Percentiles rank a stretch among this genome's conserved stretches.
These are phyloP conservation scores for Nyssa sinensis DNA, from an alignment of 148 eudicot species.

Conservation along the genomic window DNA sequence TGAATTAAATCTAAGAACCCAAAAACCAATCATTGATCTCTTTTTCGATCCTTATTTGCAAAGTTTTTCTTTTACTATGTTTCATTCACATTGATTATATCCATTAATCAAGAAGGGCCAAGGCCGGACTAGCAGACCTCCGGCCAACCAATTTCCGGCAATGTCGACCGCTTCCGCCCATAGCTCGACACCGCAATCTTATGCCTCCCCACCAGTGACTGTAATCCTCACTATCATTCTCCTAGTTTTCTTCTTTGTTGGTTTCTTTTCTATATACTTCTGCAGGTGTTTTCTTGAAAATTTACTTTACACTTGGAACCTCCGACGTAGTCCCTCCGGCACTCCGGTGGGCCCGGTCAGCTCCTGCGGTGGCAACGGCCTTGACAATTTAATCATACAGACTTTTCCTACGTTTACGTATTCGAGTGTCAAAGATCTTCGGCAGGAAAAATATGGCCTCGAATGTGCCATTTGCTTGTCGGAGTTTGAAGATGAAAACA, in stretches of 20 bases:
- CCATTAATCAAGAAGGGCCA: background rate
- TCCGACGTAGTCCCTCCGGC: conserved; percentile 36
- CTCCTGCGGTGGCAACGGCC: conserved; percentile 28
- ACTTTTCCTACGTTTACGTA: conserved; percentile 63
- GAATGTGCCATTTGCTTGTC: conserved; percentile 84
- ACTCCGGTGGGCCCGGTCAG: conserved; percentile 26
- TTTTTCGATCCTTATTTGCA: background rate
- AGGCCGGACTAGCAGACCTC: conserved; percentile 4
- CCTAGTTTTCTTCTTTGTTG: conserved; percentile 53
- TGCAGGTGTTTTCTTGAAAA: conserved; percentile 65
- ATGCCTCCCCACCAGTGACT: conserved; percentile 47
- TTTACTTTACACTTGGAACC: conserved; percentile 31
- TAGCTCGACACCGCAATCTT: background rate
- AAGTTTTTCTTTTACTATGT: too few relatives aligned
- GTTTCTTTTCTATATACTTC: conserved; percentile 69
- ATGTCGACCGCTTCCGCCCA: conserved; percentile 20
- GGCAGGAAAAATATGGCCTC: conserved; percentile 52
- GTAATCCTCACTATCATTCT: conserved; percentile 57
- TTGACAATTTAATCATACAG: conserved; percentile 43
- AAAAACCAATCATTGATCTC: background rate
- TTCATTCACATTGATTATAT: too few relatives aligned
- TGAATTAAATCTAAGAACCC: background rate
- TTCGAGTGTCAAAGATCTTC: conserved; percentile 51
- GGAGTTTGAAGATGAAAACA: conserved; percentile 48
- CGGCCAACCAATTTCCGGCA: conserved; percentile 12